Percentiles rank a stretch among this genome's conserved stretches.
Evolutionary conservation across 179 eudicot genomes (phyloP).

Genomic region (Actinidia chinensis): DNA sequence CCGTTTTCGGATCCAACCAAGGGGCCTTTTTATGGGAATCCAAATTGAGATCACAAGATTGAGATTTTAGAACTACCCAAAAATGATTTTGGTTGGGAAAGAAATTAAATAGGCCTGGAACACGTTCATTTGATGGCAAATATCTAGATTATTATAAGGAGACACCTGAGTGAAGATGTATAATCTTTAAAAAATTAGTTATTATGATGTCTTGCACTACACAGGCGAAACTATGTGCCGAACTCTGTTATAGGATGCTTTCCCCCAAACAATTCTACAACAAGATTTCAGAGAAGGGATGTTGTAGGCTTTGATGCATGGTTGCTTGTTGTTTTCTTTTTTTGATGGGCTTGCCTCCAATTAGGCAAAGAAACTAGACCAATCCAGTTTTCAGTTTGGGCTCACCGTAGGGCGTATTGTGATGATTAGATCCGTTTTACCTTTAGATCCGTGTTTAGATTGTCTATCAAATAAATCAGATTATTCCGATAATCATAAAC

Average conservation of each 20-base stretch:
- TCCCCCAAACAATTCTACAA: constrained; percentile 13
- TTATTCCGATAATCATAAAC: no score
- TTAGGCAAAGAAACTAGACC: no score
- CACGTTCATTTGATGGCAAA: constrained; percentile 18
- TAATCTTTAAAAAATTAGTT: no score
- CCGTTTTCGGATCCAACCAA: constrained; percentile 9
- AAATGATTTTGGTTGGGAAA: constrained; percentile 25
- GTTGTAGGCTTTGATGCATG: neutral
- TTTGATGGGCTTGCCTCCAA: no score
- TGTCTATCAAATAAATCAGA: no score
- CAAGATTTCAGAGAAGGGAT: neutral
- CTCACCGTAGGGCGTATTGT: no score
- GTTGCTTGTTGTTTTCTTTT: no score
- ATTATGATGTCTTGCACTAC: constrained; percentile 20
- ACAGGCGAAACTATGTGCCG: constrained; percentile 16
- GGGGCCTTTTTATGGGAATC: constrained; percentile 43
- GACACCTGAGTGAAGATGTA: constrained; percentile 18
- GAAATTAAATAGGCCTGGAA: constrained; percentile 21
- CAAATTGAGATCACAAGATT: constrained; percentile 39
- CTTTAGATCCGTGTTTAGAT: no score
- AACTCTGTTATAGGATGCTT: no score
- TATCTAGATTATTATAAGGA: neutral
- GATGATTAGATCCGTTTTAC: no score
- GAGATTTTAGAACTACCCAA: constrained; percentile 6
- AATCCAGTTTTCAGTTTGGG: no score